Base-by-base conservation (phyloP, 169 alveolate species). In the Ichthyophthirius multifiliis region DNA sequence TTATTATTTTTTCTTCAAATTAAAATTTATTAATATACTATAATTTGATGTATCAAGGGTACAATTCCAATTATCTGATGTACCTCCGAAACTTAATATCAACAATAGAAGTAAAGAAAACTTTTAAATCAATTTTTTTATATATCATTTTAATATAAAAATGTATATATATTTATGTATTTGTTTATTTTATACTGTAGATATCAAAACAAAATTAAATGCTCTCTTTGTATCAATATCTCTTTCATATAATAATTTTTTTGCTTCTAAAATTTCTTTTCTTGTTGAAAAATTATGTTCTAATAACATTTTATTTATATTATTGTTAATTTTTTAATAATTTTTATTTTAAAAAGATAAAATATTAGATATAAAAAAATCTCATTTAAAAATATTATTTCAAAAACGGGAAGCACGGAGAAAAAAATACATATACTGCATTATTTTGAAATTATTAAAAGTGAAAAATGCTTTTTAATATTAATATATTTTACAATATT, bases 211-310 rank as follows among this genome's bases (percentile, higher is more conserved):
- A 18, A 47, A 10, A 37, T 45, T 75, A 43, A 75, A 48, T 16
- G 74, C 55, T 37, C 37, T 75, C 48, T 48, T 46, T 16, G 83
- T 48, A 30, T 48, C 48, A 7, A 30, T 39, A 48, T 75, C 83
- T n/a, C 83, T 48, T 47, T 75, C 83, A 48, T 75, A 75, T 9
- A 75, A 20, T 34, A 75, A 39, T 23, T 75, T 75, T 48, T 75
- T 75, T n/a, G 83, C 83, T 48, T 75, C 37, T 74, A 71, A 75
- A 47, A 75, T 75, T 75, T 75, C 83, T 20, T 75, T 75, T 15
- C 43, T 45, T 9, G 46, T 41, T 41, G 46, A 41, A 41, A 41
- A 41, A 9, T 7, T 9, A 41, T 41, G 46, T 9, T 41, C 46
- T 41, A 41, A 41, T 13, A 41, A 9, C 46, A 7, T 41, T 41